phyloP scores from a whole-genome alignment of 257 asterid genomes.

The Gentiana straminea region DNA sequence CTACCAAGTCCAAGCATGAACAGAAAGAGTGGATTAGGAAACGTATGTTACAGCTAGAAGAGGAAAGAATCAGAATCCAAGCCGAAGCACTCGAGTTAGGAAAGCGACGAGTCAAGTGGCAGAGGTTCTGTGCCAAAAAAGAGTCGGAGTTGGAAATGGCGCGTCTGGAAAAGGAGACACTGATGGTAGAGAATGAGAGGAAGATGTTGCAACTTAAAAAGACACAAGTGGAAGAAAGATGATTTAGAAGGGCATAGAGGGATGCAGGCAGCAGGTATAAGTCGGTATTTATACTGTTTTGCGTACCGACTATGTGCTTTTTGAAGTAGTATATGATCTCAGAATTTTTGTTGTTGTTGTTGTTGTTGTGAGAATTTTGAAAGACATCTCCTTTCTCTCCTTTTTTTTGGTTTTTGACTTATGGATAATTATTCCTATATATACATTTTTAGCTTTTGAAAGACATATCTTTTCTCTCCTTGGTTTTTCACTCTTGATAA shows the following conservation, averaged over 20 bases:
- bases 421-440: too few relatives aligned
- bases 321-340: too few relatives aligned
- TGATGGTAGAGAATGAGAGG: conserved; percentile 20
- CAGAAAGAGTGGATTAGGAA: conserved; percentile 26
- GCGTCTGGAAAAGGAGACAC: conserved; percentile 23
- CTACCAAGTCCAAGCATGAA: conserved; percentile 20
- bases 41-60: conserved; percentile 24
- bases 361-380: too few relatives aligned
- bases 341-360: too few relatives aligned
- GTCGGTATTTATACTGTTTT: conserved; percentile 7
- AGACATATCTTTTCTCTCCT: too few relatives aligned
- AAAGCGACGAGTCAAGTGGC: conserved; percentile 26
- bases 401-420: too few relatives aligned
- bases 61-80: conserved; percentile 25
- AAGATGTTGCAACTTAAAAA: conserved; percentile 23
- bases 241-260: conserved; percentile 10
- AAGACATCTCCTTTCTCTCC: too few relatives aligned
- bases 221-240: conserved; percentile 15
- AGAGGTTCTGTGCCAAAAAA: conserved; percentile 25
- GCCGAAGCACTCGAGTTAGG: conserved; percentile 29
- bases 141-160: conserved; percentile 26
- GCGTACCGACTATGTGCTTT: too few relatives aligned
- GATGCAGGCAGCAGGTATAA: conserved; percentile 13
- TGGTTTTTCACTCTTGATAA: too few relatives aligned
- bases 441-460: too few relatives aligned